Conservation (phyloP, 192 early-diverging fungal genomes). For the Lobosporangium transversale region DNA sequence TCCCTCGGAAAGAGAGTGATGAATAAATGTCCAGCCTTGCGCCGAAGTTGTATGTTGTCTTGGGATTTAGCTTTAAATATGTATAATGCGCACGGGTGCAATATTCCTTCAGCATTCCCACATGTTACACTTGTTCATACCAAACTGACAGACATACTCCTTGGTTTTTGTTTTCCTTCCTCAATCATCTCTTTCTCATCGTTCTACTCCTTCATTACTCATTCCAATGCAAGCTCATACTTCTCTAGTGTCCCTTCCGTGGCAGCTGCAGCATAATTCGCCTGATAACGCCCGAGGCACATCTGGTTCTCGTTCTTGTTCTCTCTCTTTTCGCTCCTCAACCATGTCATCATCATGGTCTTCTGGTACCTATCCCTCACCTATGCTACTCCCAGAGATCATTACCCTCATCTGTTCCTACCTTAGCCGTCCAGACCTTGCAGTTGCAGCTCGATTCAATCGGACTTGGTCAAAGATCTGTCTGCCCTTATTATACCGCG, state of each 20-base stretch:
- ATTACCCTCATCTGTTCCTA: slow-evolving; percentile 6
- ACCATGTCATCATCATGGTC: not conserved
- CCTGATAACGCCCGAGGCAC: no score
- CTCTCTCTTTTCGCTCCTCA: not conserved
- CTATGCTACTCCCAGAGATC: slow-evolving; percentile 25
- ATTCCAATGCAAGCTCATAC: not conserved
- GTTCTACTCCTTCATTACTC: not conserved
- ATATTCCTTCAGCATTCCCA: no score
- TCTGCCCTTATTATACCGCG: slow-evolving; percentile 15
- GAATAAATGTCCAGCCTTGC: no score
- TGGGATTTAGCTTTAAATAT: no score
- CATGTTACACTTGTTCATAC: no score
- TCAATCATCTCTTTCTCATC: not conserved
- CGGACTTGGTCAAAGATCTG: slow-evolving; percentile 12
- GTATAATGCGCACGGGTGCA: no score
- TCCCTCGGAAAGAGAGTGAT: no score
- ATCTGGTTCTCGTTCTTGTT: not conserved
- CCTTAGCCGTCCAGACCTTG: slow-evolving; percentile 6
- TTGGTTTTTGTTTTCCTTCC: not conserved
- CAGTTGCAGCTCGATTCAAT: slow-evolving; percentile 10
- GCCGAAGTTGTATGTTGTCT: no score
- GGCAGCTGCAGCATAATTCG: not conserved
- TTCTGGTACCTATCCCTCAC: not conserved
- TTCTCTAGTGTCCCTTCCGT: not conserved
- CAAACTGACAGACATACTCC: no score